These are phyloP conservation scores for Suillus paluster DNA, from an alignment of 768 basidiomycete genomes.

Conservation along the genomic window DNA sequence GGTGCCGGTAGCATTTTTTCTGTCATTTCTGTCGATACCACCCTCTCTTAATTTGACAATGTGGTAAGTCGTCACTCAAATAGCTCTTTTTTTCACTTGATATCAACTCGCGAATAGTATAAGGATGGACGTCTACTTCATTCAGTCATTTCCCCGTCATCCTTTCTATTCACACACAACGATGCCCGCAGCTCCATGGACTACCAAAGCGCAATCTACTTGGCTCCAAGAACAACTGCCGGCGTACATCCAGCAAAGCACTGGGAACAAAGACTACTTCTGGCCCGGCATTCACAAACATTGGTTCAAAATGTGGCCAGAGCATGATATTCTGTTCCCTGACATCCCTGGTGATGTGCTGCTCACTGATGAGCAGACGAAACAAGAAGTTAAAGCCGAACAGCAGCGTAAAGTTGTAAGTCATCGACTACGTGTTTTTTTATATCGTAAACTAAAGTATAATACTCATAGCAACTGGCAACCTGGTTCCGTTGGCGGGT, in stretches of 20 bases:
- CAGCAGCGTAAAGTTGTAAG: slow-evolving; percentile 3
- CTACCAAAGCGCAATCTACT: not conserved
- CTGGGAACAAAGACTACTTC: not conserved
- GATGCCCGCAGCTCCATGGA: not conserved
- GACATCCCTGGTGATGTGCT: not conserved
- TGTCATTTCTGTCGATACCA: no score
- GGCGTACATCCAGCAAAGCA: not conserved
- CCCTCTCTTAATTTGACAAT: not conserved
- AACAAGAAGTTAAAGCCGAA: not conserved
- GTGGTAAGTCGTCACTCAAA: not conserved
- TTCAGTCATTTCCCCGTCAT: not conserved
- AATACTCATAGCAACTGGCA: not conserved
- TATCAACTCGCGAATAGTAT: not conserved
- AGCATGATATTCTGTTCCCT: not conserved
- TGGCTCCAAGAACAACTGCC: not conserved
- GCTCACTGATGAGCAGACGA: not conserved
- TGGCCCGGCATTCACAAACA: not conserved
- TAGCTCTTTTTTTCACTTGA: not conserved
- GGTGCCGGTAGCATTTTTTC: no score
- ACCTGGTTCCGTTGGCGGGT: slow-evolving; percentile 10
- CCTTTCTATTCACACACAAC: not conserved
- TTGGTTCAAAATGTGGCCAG: slow-evolving; percentile 11
- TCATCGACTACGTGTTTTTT: not conserved
- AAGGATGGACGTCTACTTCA: not conserved
- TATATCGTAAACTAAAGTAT: not conserved